Conservation (phyloP, 202 grass and related monocot genomes). For the Setaria italica region DNA sequence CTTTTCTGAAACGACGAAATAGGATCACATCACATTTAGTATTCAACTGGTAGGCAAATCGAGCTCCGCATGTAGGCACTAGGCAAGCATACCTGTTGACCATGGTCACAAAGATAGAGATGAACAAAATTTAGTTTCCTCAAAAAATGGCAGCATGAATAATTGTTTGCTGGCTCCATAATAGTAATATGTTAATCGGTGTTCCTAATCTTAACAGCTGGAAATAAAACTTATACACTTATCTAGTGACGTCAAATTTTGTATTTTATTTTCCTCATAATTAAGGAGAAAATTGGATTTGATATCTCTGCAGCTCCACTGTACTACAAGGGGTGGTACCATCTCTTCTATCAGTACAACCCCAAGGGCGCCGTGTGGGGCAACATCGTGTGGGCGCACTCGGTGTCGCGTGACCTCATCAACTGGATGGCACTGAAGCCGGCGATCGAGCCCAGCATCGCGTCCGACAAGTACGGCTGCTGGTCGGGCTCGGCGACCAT, state of each 20-base stretch:
- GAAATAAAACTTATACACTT: neutral
- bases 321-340: conserved; percentile 58
- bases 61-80: neutral
- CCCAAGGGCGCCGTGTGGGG: conserved; percentile 54
- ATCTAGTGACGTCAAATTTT: neutral
- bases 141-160: neutral
- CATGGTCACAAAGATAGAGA: neutral
- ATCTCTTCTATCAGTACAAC: conserved; percentile 60
- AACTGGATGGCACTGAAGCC: conserved; percentile 47
- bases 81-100: neutral
- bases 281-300: neutral
- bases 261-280: neutral
- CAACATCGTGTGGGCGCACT: conserved; percentile 59
- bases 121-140: neutral
- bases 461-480: conserved; percentile 47
- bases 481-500: conserved; percentile 55
- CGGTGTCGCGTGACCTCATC: conserved; percentile 49
- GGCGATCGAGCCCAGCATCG: conserved; percentile 29
- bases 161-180: too few relatives aligned
- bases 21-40: conserved; percentile 3
- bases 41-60: neutral
- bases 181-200: neutral
- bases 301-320: conserved; percentile 32
- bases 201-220: neutral
- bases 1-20: conserved; percentile 15